Conservation (phyloP, 2,329 filamentous ascomycete species). For the Cytospora piceicola region DNA sequence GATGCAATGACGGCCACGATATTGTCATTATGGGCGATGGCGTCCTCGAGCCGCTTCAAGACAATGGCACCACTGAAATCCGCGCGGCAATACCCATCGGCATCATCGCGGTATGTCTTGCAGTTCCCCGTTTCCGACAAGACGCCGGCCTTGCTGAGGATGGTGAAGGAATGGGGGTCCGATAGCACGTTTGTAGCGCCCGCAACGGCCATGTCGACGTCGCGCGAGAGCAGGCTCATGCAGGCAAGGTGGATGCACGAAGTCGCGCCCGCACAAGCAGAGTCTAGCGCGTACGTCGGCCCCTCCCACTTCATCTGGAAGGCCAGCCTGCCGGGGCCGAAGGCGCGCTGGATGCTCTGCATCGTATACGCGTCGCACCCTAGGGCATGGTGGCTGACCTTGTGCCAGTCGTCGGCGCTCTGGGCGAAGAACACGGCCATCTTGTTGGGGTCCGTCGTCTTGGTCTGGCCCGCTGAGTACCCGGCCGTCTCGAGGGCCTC, state of each 20-base stretch:
- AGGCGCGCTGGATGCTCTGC: conserved; percentile 28
- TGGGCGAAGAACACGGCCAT: conserved; percentile 44
- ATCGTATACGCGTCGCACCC: conserved; percentile 6
- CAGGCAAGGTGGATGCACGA: conserved; percentile 47
- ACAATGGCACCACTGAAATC: background rate
- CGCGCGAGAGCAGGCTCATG: conserved; percentile 63
- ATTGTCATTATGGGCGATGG: conserved; percentile 39
- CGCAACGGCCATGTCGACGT: conserved; percentile 66
- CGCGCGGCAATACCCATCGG: conserved; percentile 51
- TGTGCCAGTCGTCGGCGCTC: conserved; percentile 8
- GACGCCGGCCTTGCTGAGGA: conserved; percentile 65
- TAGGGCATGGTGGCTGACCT: background rate
- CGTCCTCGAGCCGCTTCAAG: conserved; percentile 13
- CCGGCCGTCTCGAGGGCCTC: conserved; percentile 12
- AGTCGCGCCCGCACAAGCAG: conserved; percentile 43
- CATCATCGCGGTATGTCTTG: conserved; percentile 49
- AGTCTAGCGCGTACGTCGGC: conserved; percentile 39
- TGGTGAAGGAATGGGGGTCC: conserved; percentile 66
- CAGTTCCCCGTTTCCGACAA: conserved; percentile 53
- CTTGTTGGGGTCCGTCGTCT: background rate
- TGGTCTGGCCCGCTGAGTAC: background rate
- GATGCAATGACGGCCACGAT: conserved; percentile 46
- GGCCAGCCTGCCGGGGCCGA: conserved; percentile 37
- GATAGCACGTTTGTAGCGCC: conserved; percentile 67
- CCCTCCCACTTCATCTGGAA: conserved; percentile 43